Evolutionary conservation across 2,329 filamentous ascomycete species (phyloP), one percentile per base, ranked within the genome.

Genomic region (Aureobasidium sp.): DNA sequence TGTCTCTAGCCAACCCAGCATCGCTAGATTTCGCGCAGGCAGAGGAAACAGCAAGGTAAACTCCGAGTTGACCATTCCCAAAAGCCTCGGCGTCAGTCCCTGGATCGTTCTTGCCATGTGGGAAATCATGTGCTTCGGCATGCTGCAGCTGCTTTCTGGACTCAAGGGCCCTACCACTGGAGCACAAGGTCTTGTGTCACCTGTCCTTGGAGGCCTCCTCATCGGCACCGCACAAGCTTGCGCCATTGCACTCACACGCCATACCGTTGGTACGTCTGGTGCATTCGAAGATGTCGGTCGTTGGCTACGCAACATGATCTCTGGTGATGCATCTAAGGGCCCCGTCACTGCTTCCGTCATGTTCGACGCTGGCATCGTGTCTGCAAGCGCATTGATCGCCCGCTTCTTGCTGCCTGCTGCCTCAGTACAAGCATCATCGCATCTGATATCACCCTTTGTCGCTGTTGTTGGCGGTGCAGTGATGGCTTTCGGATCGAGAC

Each of bases 261-360:
- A 77, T 44, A 77, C 86, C 63, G 70, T 89, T 3, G 85, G 86
- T 6, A 81, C 85, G 2, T 88, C 85, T 2, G 77, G 77, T 1
- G 81, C 81, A 0, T 88, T 84, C 66, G 83, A 87, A 67, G 84
- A 88, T 67, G 65, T 81, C 5, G 85, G 84, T 9, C 78, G 79
- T 60, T 77, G 79, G 66, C 76, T 85, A 64, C 80, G 78, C 75
- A 77, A 76, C 68, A 35, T 61, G 15, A 27, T 61, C 11, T 45
- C 50, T 61, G 62, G 59, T 63, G 63, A 8, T 68, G 58, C 74
- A 73, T 17, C 70, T 67, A 15, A 54, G 27, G 40, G 47, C 15
- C 42, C 50, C 31, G 74, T 76, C 27, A 75, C 75, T 52, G 74
- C 71, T 33, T 77, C 79, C 60, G 73, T 83, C 8, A 53, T 81